A percentile compares a stretch with the other conserved stretches of the same genome.
phyloP scores from a whole-genome alignment of 805 yeast species.

The Candida koratica region DNA sequence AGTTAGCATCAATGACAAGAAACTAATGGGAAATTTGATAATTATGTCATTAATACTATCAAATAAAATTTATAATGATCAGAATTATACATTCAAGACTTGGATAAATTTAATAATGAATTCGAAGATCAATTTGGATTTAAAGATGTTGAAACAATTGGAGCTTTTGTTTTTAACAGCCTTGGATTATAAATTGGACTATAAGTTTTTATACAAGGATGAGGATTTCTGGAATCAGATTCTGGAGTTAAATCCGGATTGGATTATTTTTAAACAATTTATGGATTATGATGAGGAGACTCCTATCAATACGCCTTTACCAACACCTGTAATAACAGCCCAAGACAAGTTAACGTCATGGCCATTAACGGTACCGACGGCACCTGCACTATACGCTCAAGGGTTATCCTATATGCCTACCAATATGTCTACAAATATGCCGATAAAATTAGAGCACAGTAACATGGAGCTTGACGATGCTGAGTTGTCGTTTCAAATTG shows the following conservation, averaged over 20 bases:
- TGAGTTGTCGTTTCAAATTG: neutral
- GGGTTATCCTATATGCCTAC: neutral
- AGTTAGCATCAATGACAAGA: conserved; percentile 9
- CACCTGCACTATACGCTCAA: neutral
- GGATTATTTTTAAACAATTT: conserved; percentile 7
- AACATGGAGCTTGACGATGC: neutral
- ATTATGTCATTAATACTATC: conserved; percentile 26
- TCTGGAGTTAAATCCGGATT: conserved; percentile 2
- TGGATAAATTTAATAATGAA: conserved; percentile 35
- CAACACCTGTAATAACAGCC: conserved; percentile 8
- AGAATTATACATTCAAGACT: conserved; percentile 47
- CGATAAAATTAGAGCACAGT: neutral
- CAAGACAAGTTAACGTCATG: neutral
- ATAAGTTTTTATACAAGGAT: conserved; percentile 19
- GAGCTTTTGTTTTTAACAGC: conserved; percentile 26
- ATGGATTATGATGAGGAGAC: conserved; percentile 5
- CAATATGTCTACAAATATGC: neutral
- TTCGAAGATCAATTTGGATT: conserved; percentile 18
- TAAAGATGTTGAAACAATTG: conserved; percentile 24
- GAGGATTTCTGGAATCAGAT: conserved; percentile 21
- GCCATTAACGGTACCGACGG: neutral
- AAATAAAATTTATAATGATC: conserved; percentile 47
- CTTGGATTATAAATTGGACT: conserved; percentile 27
- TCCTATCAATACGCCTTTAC: conserved; percentile 7
- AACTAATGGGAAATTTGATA: conserved; percentile 20